A percentile compares a stretch with the other conserved stretches of the same genome.
phyloP scores from a whole-genome alignment of 2,329 filamentous ascomycete species.

The Grosmannia clavigera region DNA sequence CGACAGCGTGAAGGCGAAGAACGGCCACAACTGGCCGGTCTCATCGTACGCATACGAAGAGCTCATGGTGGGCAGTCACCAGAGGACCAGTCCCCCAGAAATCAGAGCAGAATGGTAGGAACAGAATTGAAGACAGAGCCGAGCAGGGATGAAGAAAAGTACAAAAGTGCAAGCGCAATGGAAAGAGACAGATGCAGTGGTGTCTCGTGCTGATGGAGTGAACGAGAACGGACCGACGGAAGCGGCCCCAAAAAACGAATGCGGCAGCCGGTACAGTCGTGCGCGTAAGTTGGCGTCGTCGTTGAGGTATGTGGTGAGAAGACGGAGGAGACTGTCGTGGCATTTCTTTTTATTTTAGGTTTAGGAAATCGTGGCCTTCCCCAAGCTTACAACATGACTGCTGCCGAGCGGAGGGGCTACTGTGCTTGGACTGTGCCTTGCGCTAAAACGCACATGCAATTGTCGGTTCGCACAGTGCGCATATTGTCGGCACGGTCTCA shows the following conservation, averaged over 20 bases:
- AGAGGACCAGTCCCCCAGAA: background rate
- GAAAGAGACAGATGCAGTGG: background rate
- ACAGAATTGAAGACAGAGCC: background rate
- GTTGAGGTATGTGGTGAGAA: background rate
- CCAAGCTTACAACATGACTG: background rate
- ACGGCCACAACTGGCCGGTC: conserved; percentile 96
- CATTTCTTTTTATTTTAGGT: background rate
- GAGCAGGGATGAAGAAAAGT: background rate
- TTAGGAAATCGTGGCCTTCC: conserved; percentile 3
- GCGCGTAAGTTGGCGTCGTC: background rate
- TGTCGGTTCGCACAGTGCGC: background rate
- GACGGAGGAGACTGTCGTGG: background rate
- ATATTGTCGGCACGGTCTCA: background rate
- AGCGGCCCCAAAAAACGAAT: background rate
- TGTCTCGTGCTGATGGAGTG: too few species aligned
- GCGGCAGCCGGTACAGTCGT: background rate
- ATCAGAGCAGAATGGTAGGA: background rate
- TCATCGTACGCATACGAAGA: conserved; percentile 98
- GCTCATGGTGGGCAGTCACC: conserved; percentile 50
- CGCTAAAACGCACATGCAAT: background rate
- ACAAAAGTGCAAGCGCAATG: background rate
- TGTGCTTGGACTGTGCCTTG: background rate
- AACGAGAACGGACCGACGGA: background rate
- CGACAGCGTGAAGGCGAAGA: conserved; percentile 89
- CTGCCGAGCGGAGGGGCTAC: background rate